phyloP scores from a whole-genome alignment of 805 yeast species.

The Zygosaccharomyces bisporus region DNA sequence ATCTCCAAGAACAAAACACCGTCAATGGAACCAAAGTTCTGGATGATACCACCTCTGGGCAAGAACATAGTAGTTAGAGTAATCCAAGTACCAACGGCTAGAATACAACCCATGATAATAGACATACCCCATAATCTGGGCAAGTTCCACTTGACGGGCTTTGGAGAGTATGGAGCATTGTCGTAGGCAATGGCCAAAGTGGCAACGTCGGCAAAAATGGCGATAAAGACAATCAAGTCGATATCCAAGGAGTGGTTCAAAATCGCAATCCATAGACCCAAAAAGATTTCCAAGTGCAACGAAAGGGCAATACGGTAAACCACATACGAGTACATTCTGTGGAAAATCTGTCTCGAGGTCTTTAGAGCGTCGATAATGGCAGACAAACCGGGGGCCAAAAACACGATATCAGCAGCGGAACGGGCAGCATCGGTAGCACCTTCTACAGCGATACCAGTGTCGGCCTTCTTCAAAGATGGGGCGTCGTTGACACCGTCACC shows the following conservation, averaged over 20 bases:
- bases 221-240: constrained; percentile 92
- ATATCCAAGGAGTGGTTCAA: constrained; percentile 81
- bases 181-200: constrained; percentile 96
- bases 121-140: constrained; percentile 98
- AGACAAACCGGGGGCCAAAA: constrained; percentile 92
- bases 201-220: constrained; percentile 96
- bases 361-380: constrained; percentile 92
- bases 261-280: constrained; percentile 96
- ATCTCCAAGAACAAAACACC: constrained; percentile 93
- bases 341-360: constrained; percentile 96
- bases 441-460: constrained; percentile 96
- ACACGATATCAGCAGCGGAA: constrained; percentile 95
- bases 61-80: constrained; percentile 91
- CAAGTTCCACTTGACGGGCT: constrained; percentile 94
- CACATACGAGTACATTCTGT: constrained; percentile 97
- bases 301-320: constrained; percentile 97
- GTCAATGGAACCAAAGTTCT: constrained; percentile 91
- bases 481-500: constrained; percentile 99
- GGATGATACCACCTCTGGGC: constrained; percentile 89
- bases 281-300: constrained; percentile 88
- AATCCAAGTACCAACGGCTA: constrained; percentile 93
- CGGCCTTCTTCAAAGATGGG: constrained; percentile 95
- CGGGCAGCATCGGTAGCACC: constrained; percentile 97
- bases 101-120: constrained; percentile 74
- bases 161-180: constrained; percentile 91